Percentiles rank a stretch among this genome's conserved stretches.
Evolutionary conservation across 225 moss, liverwort and hornwort species (phyloP).

Genomic region (Physcomitrellopsis africana): DNA sequence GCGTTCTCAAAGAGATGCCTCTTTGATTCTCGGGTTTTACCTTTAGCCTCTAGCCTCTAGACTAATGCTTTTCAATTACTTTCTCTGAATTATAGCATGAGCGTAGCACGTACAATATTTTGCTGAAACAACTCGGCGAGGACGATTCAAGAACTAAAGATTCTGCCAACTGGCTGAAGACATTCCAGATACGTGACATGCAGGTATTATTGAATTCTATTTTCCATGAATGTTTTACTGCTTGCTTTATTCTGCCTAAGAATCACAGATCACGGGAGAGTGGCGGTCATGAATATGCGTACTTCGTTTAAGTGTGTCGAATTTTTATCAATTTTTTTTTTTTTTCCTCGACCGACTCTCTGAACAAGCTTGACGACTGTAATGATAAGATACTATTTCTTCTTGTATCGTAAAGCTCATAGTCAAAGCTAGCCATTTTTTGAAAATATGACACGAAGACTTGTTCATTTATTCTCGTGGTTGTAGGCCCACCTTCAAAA

Average conservation of each 20-base stretch:
- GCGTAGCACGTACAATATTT: constrained; percentile 73
- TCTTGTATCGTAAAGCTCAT: constrained; percentile 4
- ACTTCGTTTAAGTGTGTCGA: not conserved
- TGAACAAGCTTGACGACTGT: not conserved
- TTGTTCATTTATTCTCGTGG: not conserved
- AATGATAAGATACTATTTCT: not conserved
- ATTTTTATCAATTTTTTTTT: not conserved
- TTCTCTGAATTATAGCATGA: constrained; percentile 67
- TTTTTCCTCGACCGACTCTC: not conserved
- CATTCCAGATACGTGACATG: constrained; percentile 87
- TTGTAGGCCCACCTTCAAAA: constrained; percentile 84
- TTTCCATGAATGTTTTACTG: not conserved
- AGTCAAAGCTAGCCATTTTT: not conserved
- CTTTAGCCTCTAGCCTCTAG: too few species aligned
- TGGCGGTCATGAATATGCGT: not conserved
- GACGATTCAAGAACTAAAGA: constrained; percentile 92
- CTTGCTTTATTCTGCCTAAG: not conserved
- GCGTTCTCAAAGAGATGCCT: too few species aligned
- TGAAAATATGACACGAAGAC: not conserved
- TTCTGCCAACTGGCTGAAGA: constrained; percentile 96
- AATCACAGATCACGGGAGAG: not conserved
- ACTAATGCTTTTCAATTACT: constrained; percentile 32
- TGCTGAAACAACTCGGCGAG: constrained; percentile 85
- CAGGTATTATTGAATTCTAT: constrained; percentile 45
- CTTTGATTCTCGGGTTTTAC: too few species aligned